Evolutionary conservation across 1,139 yeast genomes (phyloP), one percentile per base, ranked within the genome.

Genomic region (Taphrina populina): DNA sequence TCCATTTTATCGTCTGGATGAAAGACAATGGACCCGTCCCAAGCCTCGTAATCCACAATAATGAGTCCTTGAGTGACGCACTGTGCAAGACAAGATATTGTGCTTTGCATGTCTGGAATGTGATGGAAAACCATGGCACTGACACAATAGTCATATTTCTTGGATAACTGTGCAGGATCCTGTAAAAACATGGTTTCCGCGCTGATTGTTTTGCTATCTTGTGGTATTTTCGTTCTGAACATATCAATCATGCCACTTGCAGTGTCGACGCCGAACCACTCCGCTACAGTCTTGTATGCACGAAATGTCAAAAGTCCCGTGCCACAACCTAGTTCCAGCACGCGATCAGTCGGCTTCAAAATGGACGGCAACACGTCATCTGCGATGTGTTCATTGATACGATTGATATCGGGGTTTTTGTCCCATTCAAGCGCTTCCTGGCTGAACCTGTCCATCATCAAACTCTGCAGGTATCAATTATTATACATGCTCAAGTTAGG

Each of bases 51-150:
- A 20, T 43, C 47, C 2, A 43, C 37, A n/a, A 43, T 19, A 19
- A 43, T 11, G 26, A 43, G 35, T 2, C 47, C 47, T 3, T 20
- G 8, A 2, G 36, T 30, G 47, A 43, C 37, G 27, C 47, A 32
- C 15, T 11, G 4, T 3, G 47, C 47, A 2, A 43, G 36, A 32
- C 36, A 19, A 29, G 24, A 3, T 7, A 43, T 29, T 10, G 26
- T 43, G 37, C 17, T 4, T 1, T 17, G 17, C 47, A 43, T 43
- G 37, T 43, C 37, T 29, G 47, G 47, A 30, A 43, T 43, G 29
- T 43, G 47, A 20, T 43, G 47, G 19, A 43, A 43, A 15, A 37
- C 32, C 47, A 43, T 43, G 36, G 47, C 29, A 32, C 47, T 43
- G 19, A 43, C 27, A 6, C 13, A 21, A 24, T 34, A 34, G 13